Base-by-base conservation (phyloP, 1,284 basidiomycete species). In the Exsudoporus floridanus region DNA sequence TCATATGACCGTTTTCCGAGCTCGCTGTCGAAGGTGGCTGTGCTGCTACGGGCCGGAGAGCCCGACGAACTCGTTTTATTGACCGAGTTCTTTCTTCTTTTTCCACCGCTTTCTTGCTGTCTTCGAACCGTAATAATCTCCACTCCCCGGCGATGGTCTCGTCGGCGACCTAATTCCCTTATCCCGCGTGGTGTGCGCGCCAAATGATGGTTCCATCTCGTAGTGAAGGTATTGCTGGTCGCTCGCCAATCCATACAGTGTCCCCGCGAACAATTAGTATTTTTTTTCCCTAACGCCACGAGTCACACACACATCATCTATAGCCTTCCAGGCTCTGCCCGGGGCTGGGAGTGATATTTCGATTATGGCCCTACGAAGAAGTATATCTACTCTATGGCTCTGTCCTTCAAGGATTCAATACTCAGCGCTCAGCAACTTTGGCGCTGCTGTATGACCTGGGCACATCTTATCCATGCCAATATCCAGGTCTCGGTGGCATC, bases 171-270 rank as follows among this genome's bases (percentile, higher is more conserved):
- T n/a, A n/a, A n/a, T 37, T 39, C 31, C n/a, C 33, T 49, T 23
- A 14, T 38, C 21, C 23, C 5, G 18, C 14, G 36, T 35, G 25
- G 23, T 27, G 19, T 18, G 18, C 10, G 18, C 25, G 27, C 33
- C 23, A 13, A 45, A 38, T 16, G 10, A 21, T 27, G 10, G 21
- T 9, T 27, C 33, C 34, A 53, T 45, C 44, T 42, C 33, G 60
- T 51, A 62, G 57, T 52, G 53, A 60, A 31, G 57, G 60, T 42
- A 58, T 57, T 46, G 40, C 41, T 49, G 12, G 38, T 33, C 14
- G 18, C n/a, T 33, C 55, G 27, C 34, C 34, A 21, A 45, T 48
- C 19, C 48, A 30, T 42, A 10, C 28, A n/a, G n/a, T n/a, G n/a
- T n/a, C 36, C 25, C 38, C 33, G 25, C 38, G 51, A 52, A 44